Base-by-base conservation (phyloP, 2,329 filamentous ascomycete species). In the Ambrosiella xylebori region DNA sequence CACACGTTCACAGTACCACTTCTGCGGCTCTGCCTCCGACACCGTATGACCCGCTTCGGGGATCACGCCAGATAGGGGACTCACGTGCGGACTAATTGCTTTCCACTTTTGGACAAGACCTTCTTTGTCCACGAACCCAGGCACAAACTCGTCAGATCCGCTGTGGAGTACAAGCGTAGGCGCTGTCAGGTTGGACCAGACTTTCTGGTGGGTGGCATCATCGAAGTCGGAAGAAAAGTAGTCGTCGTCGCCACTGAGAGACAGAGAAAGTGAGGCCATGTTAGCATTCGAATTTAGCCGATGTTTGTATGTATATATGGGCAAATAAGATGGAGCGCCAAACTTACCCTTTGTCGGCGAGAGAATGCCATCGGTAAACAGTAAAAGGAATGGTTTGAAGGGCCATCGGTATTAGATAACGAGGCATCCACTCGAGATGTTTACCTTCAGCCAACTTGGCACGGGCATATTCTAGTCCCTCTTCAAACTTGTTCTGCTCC, bases 161-260 rank as follows among this genome's bases (percentile, higher is more conserved):
- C 83, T 83, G 60, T 81, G 79, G 38, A 89, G 66, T 15, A 86
- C 79, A 62, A 86, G 70, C 0, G 88, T 68, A 1, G 80, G 78
- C 56, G 78, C 75, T 49, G 72, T 71, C 58, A 88, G 71, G 54
- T 71, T 71, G 2, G 81, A 77, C 76, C 91, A 95, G n/a, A 83
- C 84, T 12, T 67, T 67, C 27, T 69, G 65, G 6, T 89, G 71
- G 15, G 74, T 72, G 38, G 78, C 73, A 38, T 76, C 71, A 0
- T 72, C 68, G n/a, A 93, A 71, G 66, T 93, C 86, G 2, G 81
- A 82, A n/a, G 85, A 90, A 71, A 95, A 95, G 66, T 86, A 88
- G 67, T 95, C 90, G 67, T 96, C 90, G 60, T 86, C 84, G 8
- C 84, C 85, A 4, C 81, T 79, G 52, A 7, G 27, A 27, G 27